These are phyloP conservation scores for Scutellaria minor DNA, from an alignment of 257 asterid genomes.

Conservation along the genomic window DNA sequence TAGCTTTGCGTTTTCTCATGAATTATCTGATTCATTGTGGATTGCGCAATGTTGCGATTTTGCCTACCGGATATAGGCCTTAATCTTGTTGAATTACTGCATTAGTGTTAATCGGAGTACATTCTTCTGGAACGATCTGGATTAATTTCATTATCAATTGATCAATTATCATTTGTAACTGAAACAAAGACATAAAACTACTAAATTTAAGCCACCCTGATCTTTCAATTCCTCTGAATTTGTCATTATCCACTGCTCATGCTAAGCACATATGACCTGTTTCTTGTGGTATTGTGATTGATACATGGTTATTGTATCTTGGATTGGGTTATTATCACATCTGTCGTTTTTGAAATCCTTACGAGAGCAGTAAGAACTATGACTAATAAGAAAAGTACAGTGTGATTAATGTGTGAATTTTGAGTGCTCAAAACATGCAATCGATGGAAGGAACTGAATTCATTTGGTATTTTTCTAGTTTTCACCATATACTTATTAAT, in stretches of 20 bases:
- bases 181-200: not conserved
- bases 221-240: not conserved
- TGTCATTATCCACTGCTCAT: not conserved
- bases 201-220: not conserved
- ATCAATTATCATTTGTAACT: constrained; percentile 5
- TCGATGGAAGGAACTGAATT: constrained; percentile 14
- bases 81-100: not conserved
- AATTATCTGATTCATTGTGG: not conserved
- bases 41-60: not conserved
- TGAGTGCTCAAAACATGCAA: not conserved
- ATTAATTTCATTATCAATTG: constrained; percentile 1
- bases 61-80: constrained; percentile 3
- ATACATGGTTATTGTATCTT: not conserved
- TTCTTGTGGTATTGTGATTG: not conserved
- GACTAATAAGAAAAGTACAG: not conserved
- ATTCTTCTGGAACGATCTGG: not conserved
- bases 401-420: not conserved
- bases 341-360: constrained; percentile 10
- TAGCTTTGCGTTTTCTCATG: constrained; percentile 13
- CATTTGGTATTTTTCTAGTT: not conserved
- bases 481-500: constrained; percentile 15
- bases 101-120: not conserved
- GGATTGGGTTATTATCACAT: constrained; percentile 13
- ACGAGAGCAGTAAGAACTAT: constrained; percentile 14
- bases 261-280: too few relatives aligned